Evolutionary conservation across 495 filamentous ascomycete genomes (phyloP), one percentile per base, ranked within the genome.

Genomic region (Podospora pseudocomata): DNA sequence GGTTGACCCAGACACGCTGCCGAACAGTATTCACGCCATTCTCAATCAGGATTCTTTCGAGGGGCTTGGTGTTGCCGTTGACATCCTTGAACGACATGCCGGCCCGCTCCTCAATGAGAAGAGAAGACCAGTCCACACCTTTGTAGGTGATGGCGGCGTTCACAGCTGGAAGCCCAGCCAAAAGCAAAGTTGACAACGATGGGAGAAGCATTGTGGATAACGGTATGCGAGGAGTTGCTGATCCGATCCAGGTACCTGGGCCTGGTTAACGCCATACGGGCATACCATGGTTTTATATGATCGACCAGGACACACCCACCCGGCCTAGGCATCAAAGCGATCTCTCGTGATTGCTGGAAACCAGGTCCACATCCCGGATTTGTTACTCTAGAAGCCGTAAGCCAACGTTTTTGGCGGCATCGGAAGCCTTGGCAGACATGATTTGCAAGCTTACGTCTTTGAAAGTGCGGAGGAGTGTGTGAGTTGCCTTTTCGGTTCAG

Each of bases 111-210:
- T 90, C 86, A 3, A 92, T 76, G 3, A 86, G 70, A 2, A 91
- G 80, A 0, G 90, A 92, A 4, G 89, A 91, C 83, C 91, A 91
- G 75, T 93, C 90, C 2, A 89, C 88, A 2, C 90, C 89, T 69
- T 85, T 87, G 75, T 88, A 87, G 4, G 83, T 84, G 11, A 92
- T 82, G 23, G 83, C 82, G 16, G 86, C 78, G 57, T 72, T 61
- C 1, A 66, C 75, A 23, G 61, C 64, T 16, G 71, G 65, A 20
- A 76, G 55, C 64, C 72, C 68, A 49, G 39, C 39, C 71, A 69
- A 18, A 74, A 49, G 34, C 30, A 69, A 5, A 19, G 69, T 66
- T 13, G 67, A 34, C 2, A 76, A 49, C 18, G 39, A 53, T 5
- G 65, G 64, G 58, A 72, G 56, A 27, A 71, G 60, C 73, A 74